phyloP scores from a whole-genome alignment of 225 moss, liverwort and hornwort species.

The Ulota crispa region DNA sequence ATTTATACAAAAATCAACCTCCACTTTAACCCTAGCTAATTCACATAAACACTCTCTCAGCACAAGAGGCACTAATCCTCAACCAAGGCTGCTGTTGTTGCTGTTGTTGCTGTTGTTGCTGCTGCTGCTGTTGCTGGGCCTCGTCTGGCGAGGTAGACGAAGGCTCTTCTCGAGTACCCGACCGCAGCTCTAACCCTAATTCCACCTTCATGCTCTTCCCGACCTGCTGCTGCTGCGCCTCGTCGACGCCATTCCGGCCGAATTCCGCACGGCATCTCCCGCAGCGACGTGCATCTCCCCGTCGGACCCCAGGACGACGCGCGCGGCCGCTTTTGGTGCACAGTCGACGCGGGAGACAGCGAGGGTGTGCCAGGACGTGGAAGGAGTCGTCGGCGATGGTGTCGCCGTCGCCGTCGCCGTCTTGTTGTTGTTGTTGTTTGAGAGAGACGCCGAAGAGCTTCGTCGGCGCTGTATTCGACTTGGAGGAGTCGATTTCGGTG shows the following conservation, averaged over 20 bases:
- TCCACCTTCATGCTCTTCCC: conserved; percentile 53
- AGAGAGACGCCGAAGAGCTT: conserved; percentile 56
- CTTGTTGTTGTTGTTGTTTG: background rate
- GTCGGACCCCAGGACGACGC: conserved; percentile 43
- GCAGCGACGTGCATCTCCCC: conserved; percentile 10
- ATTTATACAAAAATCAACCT: conserved; percentile 15
- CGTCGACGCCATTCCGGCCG: conserved; percentile 5
- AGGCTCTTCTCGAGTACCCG: conserved; percentile 23
- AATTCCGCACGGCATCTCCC: background rate
- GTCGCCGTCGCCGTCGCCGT: background rate
- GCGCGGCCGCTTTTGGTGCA: conserved; percentile 34
- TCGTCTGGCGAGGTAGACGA: conserved; percentile 6
- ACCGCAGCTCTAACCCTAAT: conserved; percentile 43
- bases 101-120: background rate
- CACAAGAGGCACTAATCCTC: conserved; percentile 43
- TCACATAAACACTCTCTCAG: conserved; percentile 57
- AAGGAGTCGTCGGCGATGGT: background rate
- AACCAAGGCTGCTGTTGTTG: conserved; percentile 37
- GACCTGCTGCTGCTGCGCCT: conserved; percentile 7
- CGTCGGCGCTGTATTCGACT: conserved; percentile 27
- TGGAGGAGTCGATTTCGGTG: conserved; percentile 13
- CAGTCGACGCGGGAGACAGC: conserved; percentile 17
- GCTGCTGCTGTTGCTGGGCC: background rate
- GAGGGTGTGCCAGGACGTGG: background rate
- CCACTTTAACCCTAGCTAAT: background rate